Percentiles rank a stretch among this genome's conserved stretches.
Conservation (phyloP, 2,329 filamentous ascomycete species). For the Leptographium wingfieldii region DNA sequence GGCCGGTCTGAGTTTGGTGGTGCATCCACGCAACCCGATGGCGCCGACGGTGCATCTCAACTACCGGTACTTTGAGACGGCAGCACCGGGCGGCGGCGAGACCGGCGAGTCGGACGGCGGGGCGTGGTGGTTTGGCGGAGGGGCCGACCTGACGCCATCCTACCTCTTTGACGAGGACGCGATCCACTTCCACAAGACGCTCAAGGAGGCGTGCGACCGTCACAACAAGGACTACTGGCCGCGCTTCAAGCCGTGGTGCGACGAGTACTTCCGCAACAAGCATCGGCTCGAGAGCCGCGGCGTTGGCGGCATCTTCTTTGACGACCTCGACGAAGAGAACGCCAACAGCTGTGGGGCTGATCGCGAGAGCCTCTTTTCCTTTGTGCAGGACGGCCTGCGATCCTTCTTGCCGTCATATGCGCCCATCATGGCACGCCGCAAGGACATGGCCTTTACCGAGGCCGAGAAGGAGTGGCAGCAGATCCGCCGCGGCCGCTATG, state of each 20-base stretch:
- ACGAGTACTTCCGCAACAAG: conserved; percentile 91
- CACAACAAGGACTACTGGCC: conserved; percentile 90
- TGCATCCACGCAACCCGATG: conserved; percentile 92
- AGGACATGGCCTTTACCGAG: conserved; percentile 81
- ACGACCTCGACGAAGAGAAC: conserved; percentile 80
- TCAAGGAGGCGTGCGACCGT: conserved; percentile 86
- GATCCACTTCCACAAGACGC: conserved; percentile 86
- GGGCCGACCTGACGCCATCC: conserved; percentile 80
- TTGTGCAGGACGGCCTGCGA: conserved; percentile 71
- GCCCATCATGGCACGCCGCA: conserved; percentile 76
- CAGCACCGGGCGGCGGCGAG: conserved; percentile 64
- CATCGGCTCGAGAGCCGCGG: conserved; percentile 80
- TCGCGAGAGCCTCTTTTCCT: conserved; percentile 80
- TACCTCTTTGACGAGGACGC: conserved; percentile 97
- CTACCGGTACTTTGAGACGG: conserved; percentile 97
- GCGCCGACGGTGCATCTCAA: conserved; percentile 96
- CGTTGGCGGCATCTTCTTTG: conserved; percentile 95
- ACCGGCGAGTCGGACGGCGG: conserved; percentile 39
- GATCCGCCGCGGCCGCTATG: conserved; percentile 83
- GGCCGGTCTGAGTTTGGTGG: conserved; percentile 79
- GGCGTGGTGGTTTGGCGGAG: conserved; percentile 97
- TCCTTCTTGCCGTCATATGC: conserved; percentile 86
- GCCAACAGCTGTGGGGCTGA: conserved; percentile 38
- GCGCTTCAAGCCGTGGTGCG: conserved; percentile 95
- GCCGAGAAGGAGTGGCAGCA: conserved; percentile 95